Evolutionary conservation across 1,284 basidiomycete genomes (phyloP), one percentile per base, ranked within the genome.

Genomic region (Laetiporus sulphureus): DNA sequence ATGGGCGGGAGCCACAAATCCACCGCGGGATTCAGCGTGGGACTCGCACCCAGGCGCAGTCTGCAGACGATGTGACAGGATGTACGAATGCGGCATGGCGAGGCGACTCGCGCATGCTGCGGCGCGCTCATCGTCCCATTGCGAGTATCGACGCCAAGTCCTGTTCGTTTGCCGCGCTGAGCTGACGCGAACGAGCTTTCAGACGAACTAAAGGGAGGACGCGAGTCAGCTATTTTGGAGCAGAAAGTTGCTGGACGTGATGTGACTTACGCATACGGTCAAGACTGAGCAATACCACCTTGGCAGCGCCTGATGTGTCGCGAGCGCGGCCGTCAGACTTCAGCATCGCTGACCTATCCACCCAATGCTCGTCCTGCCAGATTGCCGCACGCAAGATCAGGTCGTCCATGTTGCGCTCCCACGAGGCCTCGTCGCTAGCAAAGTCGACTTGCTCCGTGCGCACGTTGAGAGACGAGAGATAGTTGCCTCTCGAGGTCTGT

Each of bases 401-500:
- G 58, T 98, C 94, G 60, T 99, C 95, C 83, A 97, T 92, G 47
- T 77, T 91, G 24, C 86, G 72, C 37, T 88, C 87, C 62, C 71
- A 71, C 1, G 72, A 69, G 24, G 63, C 68, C 29, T 64, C 65
- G 40, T 54, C 55, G 37, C 68, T 65, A 16, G 70, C 61, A 53
- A 93, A 91, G 48, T 91, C 83, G 49, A 95, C 77, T 46, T 88
- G 77, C 62, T 99, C 95, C 2, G 78, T 83, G 11, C 93, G 80
- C 31, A 98, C 80, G 51, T 68, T 83, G 25, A 99, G 73, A 38
- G 86, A 87, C 2, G 77, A 73, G 2, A 99, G 73, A 61, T 97
- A 98, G 61, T 98, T 99, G 52, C 95, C 95, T 47, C 85, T 84
- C 12, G 86, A 88, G 0, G 96, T 99, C 64, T 94, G 92, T 8